Evolutionary conservation across 2,329 filamentous ascomycete genomes (phyloP), one percentile per base, ranked within the genome.

Genomic region (Albifimbria verrucaria): DNA sequence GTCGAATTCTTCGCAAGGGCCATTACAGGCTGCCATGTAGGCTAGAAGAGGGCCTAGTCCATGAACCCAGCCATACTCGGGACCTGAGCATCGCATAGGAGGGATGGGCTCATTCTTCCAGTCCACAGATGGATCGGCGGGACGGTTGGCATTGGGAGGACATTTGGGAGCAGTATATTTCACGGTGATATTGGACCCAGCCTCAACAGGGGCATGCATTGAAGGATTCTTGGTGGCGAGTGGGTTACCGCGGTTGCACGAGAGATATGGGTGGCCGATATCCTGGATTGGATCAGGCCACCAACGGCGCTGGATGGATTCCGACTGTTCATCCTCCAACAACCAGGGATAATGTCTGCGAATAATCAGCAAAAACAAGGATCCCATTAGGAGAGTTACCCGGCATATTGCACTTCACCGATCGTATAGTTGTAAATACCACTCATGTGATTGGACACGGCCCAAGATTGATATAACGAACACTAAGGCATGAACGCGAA

Each of bases 21-120:
- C 69, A 3, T 75, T 65, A 52, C 72, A 72, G 64, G 73, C 64
- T 71, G 78, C 79, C 63, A 79, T 63, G 75, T 76, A 83, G 1
- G 83, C 80, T 73, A 82, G 78, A 26, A 83, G 77, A 15, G 80
- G 80, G 1, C 80, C 80, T 60, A 83, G 79, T 50, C 73, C 66
- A 61, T 83, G 80, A 0, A 79, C 82, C 80, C 80, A 83, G 4
- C 39, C 26, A 39, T 57, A 55, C 11, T 47, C 42, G 18, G 36
- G 23, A 15, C 50, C 48, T 2, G 24, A 21, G 22, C 44, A 45
- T 18, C 5, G 12, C 46, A 52, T 50, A 7, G 53, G 28, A 10
- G 25, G 48, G 15, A 4, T 28, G 7, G 42, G 44, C 21, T 52
- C 50, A 62, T 83, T 79, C 28, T 66, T 64, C 79, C 79, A 82